Base-by-base conservation (phyloP, 1,284 basidiomycete species). In the Naganishia albida region DNA sequence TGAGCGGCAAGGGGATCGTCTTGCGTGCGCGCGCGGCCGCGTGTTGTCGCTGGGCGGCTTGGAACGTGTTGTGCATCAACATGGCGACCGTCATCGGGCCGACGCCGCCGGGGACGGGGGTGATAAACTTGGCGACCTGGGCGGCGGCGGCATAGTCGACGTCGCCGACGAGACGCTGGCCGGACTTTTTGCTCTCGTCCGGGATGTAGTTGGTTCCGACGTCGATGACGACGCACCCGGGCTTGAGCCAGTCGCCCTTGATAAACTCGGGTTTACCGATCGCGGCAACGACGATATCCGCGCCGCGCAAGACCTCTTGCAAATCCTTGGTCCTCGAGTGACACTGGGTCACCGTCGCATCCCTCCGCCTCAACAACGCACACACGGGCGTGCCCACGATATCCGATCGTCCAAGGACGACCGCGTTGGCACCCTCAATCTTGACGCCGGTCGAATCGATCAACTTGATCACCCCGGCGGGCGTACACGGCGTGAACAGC, bases 31-130 rank as follows among this genome's bases (percentile, higher is more conserved):
- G 85, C 44, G 83, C 80, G 56, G 85, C 81, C 71, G 89, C 84
- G 84, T 88, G 93, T 62, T 87, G 82, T 67, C 90, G 86, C 78
- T 91, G 86, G 38, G 95, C 93, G 62, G 91, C 89, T 69, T 84
- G 82, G 70, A 93, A 82, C 0, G 95, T 95, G 81, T 99, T 99
- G 75, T 88, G 85, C 95, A 99, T 98, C 71, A 99, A 87, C 84
- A 98, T 86, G 48, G 96, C 96, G 67, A 99, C 96, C 10, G 96
- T 99, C 95, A 98, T 97, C 34, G 96, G 96, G 25, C 96, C 96
- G 63, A 99, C 96, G 70, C 96, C 96, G 76, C 93, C 93, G 0
- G 96, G 96, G 18, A 99, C 96, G 49, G 96, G 96, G 0, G 96
- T 99, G 75, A 99, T 97, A 78, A 88, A 82, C 3, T 89, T 88